Percentiles rank a stretch among this genome's conserved stretches.
These are phyloP conservation scores for Neurospora sp. DNA, from an alignment of 495 filamentous ascomycete species.

Conservation along the genomic window DNA sequence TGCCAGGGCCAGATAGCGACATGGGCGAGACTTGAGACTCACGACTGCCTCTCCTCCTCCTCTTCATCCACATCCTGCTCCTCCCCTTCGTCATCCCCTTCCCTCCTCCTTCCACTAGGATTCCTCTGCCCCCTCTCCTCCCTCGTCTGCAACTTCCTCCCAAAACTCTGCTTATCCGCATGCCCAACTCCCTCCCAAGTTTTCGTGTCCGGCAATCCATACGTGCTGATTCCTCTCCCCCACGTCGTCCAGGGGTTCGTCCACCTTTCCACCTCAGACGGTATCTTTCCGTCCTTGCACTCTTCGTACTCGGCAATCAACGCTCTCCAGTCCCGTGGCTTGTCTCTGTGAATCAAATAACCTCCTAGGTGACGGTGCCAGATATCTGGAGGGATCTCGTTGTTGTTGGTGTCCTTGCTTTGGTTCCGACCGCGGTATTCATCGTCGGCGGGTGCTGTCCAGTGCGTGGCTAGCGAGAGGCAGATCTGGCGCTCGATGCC, in stretches of 20 bases:
- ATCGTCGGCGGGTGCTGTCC: not conserved
- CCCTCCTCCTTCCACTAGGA: not conserved
- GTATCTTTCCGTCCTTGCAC: slow-evolving; percentile 6
- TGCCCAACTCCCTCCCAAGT: slow-evolving; percentile 26
- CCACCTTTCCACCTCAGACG: slow-evolving; percentile 16
- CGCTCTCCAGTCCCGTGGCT: slow-evolving; percentile 19
- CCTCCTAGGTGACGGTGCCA: slow-evolving; percentile 22
- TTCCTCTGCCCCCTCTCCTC: slow-evolving; percentile 6
- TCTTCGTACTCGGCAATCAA: slow-evolving; percentile 3
- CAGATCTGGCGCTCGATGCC: slow-evolving; percentile 22
- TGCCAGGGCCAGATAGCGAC: not conserved
- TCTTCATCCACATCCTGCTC: not conserved
- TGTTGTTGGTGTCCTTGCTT: slow-evolving; percentile 1
- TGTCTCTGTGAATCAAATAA: slow-evolving; percentile 23
- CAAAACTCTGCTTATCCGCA: slow-evolving; percentile 17
- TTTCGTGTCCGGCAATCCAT: slow-evolving; percentile 24
- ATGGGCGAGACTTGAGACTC: not conserved
- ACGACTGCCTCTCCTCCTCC: slow-evolving; percentile 6
- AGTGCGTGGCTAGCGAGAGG: slow-evolving; percentile 17
- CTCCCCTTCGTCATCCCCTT: not conserved
- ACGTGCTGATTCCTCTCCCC: slow-evolving; percentile 23
- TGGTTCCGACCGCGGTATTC: not conserved
- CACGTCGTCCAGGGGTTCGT: slow-evolving; percentile 24
- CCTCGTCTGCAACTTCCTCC: slow-evolving; percentile 9
- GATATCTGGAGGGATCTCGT: slow-evolving; percentile 17